Conservation (phyloP, 2,329 filamentous ascomycete genomes). For the Xylariaceae sp. region DNA sequence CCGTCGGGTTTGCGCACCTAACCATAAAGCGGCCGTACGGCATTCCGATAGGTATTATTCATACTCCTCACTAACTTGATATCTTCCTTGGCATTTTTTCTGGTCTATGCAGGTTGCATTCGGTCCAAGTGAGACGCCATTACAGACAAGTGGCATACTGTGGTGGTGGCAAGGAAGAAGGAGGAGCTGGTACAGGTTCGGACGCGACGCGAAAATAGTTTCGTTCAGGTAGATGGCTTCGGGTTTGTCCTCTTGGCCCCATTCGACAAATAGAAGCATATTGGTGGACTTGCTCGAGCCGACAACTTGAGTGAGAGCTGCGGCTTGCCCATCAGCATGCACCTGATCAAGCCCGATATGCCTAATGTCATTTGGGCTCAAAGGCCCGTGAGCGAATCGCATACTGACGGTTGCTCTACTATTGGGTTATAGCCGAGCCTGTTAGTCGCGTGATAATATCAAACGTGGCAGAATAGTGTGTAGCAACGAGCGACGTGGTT, state of each 20-base stretch:
- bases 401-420: not conserved
- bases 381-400: not conserved
- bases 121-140: not conserved
- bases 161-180: not conserved
- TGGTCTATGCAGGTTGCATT: not conserved
- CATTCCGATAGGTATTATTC: not conserved
- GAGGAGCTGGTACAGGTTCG: conserved; percentile 1
- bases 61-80: not conserved
- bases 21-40: not conserved
- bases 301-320: not conserved
- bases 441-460: too few relatives aligned
- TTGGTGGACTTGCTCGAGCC: not conserved
- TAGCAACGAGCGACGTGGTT: too few relatives aligned
- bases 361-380: not conserved
- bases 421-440: not conserved
- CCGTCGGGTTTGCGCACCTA: conserved; percentile 2
- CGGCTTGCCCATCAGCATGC: not conserved
- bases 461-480: too few relatives aligned
- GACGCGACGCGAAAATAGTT: not conserved
- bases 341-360: not conserved
- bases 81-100: not conserved
- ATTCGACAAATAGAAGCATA: not conserved
- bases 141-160: not conserved
- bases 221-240: not conserved
- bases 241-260: not conserved